Percentiles rank a stretch among this genome's conserved stretches.
These are phyloP conservation scores for Cokeromyces recurvatus DNA, from an alignment of 371 early-diverging fungal genomes.

Conservation along the genomic window DNA sequence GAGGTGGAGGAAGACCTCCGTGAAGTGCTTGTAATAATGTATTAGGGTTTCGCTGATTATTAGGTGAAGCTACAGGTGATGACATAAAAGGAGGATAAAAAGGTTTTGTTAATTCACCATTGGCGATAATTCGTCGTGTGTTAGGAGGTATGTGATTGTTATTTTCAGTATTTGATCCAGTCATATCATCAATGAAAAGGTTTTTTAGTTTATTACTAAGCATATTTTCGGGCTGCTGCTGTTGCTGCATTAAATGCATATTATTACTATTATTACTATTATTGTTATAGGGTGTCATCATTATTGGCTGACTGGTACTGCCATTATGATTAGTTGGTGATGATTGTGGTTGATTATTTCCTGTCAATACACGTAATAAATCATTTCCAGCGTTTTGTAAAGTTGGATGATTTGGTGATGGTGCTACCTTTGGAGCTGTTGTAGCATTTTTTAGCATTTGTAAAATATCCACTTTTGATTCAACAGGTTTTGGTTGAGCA, in stretches of 20 bases:
- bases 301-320: too few species aligned
- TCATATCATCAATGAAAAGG: neutral
- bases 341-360: constrained; percentile 3
- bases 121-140: constrained; percentile 6
- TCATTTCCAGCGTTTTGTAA: constrained; percentile 11
- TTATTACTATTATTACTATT: neutral
- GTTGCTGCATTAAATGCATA: too few species aligned
- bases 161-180: neutral
- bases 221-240: neutral
- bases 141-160: neutral
- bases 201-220: neutral
- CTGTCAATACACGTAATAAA: constrained; percentile 5
- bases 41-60: constrained; percentile 31
- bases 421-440: constrained; percentile 2
- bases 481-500: constrained; percentile 1
- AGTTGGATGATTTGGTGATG: constrained; percentile 4
- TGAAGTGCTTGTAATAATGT: constrained; percentile 42
- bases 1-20: constrained; percentile 20
- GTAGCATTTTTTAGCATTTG: constrained; percentile 27
- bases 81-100: constrained; percentile 29
- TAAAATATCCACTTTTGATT: constrained; percentile 25
- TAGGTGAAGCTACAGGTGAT: constrained; percentile 32
- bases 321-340: constrained; percentile 5
- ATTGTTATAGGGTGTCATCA: too few species aligned
- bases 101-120: constrained; percentile 21